These are phyloP conservation scores for Sporothrix euskadiensis DNA, from an alignment of 2,329 filamentous ascomycete species.

Conservation along the genomic window DNA sequence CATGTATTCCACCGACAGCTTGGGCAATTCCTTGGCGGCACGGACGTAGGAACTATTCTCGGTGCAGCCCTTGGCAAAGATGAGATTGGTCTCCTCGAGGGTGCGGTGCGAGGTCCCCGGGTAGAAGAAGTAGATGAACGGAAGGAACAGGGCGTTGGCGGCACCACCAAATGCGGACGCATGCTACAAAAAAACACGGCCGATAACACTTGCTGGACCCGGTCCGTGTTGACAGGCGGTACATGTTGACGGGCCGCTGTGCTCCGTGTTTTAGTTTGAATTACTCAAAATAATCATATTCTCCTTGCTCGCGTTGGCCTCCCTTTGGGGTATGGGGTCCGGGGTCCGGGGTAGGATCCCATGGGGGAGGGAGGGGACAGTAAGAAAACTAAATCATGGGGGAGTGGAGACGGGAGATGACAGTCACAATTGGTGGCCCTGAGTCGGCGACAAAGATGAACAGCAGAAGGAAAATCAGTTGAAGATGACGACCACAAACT, in stretches of 20 bases:
- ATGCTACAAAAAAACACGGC: no score
- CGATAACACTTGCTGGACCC: not conserved
- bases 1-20: constrained; percentile 53
- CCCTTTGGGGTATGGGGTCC: not conserved
- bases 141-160: constrained; percentile 52
- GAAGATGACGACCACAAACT: not conserved
- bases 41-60: constrained; percentile 62
- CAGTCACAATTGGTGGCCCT: not conserved
- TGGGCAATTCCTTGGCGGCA: constrained; percentile 58
- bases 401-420: not conserved
- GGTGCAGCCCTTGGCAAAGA: constrained; percentile 56
- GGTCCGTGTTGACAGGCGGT: not conserved
- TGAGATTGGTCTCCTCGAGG: constrained; percentile 69
- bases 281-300: no score
- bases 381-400: not conserved
- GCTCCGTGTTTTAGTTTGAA: not conserved
- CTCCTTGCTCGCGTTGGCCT: not conserved
- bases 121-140: not conserved
- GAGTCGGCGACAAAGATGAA: not conserved
- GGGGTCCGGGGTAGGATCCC: not conserved
- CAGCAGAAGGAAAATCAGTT: not conserved
- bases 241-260: not conserved
- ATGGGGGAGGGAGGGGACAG: not conserved
- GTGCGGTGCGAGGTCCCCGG: constrained; percentile 44
- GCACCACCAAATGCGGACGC: constrained; percentile 35